Conservation (phyloP, 805 yeast genomes). For the Kuraishia ogatae region DNA sequence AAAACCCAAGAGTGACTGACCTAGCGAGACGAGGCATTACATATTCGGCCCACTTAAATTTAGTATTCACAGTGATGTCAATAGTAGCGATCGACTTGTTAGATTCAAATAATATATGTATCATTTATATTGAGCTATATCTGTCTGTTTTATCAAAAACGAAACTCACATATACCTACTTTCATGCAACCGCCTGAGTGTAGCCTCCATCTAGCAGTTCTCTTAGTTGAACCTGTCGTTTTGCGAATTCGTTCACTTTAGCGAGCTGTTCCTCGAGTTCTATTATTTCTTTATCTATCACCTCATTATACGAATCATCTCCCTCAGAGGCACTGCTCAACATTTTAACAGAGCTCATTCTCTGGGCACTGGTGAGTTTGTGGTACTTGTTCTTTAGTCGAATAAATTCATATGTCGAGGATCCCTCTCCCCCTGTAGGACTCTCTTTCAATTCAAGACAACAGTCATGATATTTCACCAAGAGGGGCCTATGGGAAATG, state of each 20-base stretch:
- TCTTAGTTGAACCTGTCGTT: conserved; percentile 51
- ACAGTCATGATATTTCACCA: conserved; percentile 78
- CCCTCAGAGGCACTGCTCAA: not conserved
- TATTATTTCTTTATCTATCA: conserved; percentile 69
- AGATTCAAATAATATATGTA: too few relatives aligned
- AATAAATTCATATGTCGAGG: conserved; percentile 36
- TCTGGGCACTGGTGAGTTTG: conserved; percentile 28
- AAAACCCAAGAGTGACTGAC: too few relatives aligned
- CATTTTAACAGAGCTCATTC: not conserved
- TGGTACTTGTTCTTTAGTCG: conserved; percentile 26
- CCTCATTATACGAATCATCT: conserved; percentile 30
- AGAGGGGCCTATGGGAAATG: conserved; percentile 72
- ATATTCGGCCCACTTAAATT: too few relatives aligned
- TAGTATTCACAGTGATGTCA: too few relatives aligned
- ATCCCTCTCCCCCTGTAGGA: conserved; percentile 34
- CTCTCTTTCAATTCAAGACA: conserved; percentile 59
- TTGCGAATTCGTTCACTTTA: conserved; percentile 49
- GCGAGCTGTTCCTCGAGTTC: conserved; percentile 53
- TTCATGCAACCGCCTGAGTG: conserved; percentile 6
- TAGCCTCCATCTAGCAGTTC: conserved; percentile 35
- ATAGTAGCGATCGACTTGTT: too few relatives aligned
- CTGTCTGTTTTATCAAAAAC: not conserved
- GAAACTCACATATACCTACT: too few relatives aligned
- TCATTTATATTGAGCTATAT: not conserved
- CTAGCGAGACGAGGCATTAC: too few relatives aligned